Conservation (phyloP, 2,329 filamentous ascomycete genomes). For the Verticillium nonalfalfae region DNA sequence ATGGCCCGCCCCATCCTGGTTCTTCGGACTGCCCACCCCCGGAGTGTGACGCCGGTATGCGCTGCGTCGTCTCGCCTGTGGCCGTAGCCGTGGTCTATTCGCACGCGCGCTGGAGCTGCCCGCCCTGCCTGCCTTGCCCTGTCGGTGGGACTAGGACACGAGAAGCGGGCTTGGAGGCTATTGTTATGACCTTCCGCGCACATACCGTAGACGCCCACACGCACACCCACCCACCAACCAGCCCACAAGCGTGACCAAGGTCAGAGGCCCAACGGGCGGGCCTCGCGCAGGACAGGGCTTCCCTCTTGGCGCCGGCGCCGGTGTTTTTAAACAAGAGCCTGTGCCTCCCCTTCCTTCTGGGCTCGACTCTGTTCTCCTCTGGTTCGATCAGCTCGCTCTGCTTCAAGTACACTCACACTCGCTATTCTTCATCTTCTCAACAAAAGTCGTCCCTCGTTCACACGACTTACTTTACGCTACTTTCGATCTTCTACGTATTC, state of each 20-base stretch:
- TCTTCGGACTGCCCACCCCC: not conserved
- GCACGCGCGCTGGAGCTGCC: not conserved
- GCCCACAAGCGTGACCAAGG: not conserved
- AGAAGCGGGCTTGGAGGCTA: slow-evolving; percentile 1
- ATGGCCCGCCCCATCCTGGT: not conserved
- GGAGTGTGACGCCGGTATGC: not conserved
- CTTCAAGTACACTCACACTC: not conserved
- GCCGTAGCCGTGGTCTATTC: not conserved
- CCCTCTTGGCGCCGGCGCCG: slow-evolving; percentile 2
- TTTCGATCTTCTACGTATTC: slow-evolving; percentile 7
- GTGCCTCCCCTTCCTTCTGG: not conserved
- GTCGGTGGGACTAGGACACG: not conserved
- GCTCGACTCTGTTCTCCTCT: not conserved
- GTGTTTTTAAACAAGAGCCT: slow-evolving; percentile 4
- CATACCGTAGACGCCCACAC: not conserved
- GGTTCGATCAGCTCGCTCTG: not conserved
- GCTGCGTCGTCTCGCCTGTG: not conserved
- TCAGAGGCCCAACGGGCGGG: not conserved
- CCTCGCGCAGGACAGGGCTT: not conserved
- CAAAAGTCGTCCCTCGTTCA: slow-evolving; percentile 3
- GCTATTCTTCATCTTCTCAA: not conserved
- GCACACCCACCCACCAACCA: not conserved
- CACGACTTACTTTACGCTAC: slow-evolving; percentile 2
- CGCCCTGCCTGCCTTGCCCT: not conserved
- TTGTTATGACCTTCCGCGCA: not conserved